phyloP scores from a whole-genome alignment of 2,329 filamentous ascomycete species.

The Chaetomiaceae sp. region DNA sequence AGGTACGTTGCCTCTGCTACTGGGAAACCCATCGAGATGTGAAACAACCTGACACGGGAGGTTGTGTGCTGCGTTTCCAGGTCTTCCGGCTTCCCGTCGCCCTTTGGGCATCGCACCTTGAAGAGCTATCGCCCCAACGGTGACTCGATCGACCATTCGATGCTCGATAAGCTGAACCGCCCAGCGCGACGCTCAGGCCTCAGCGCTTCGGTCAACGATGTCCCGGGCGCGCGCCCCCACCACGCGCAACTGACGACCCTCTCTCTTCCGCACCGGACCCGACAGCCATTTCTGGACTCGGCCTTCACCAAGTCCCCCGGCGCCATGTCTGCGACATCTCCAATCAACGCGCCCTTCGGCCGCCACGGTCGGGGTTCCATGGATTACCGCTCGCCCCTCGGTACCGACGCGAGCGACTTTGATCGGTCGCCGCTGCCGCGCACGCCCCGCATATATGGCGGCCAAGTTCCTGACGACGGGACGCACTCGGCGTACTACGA shows the following conservation, averaged over 20 bases:
- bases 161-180: conserved; percentile 53
- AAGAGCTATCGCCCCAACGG: conserved; percentile 44
- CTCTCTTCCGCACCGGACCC: conserved; percentile 42
- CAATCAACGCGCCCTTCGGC: conserved; percentile 40
- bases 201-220: conserved; percentile 39
- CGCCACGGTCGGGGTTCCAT: conserved; percentile 28
- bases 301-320: conserved; percentile 43
- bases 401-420: conserved; percentile 39
- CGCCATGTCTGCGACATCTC: conserved; percentile 43
- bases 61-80: conserved; percentile 11
- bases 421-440: conserved; percentile 45
- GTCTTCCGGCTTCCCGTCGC: conserved; percentile 20
- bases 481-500: conserved; percentile 43
- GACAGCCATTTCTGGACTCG: conserved; percentile 40
- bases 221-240: conserved; percentile 33
- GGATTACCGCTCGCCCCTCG: conserved; percentile 39
- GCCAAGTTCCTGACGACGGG: conserved; percentile 40
- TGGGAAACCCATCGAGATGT: no score
- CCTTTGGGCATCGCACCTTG: conserved; percentile 40
- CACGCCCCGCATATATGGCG: conserved; percentile 46
- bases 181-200: conserved; percentile 41
- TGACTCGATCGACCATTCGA: conserved; percentile 44
- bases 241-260: conserved; percentile 41
- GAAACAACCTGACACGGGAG: no score
- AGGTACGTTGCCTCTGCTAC: conserved; percentile 22